Conservation (phyloP, 2,329 filamentous ascomycete species). For the Sporothrix curviconia region DNA sequence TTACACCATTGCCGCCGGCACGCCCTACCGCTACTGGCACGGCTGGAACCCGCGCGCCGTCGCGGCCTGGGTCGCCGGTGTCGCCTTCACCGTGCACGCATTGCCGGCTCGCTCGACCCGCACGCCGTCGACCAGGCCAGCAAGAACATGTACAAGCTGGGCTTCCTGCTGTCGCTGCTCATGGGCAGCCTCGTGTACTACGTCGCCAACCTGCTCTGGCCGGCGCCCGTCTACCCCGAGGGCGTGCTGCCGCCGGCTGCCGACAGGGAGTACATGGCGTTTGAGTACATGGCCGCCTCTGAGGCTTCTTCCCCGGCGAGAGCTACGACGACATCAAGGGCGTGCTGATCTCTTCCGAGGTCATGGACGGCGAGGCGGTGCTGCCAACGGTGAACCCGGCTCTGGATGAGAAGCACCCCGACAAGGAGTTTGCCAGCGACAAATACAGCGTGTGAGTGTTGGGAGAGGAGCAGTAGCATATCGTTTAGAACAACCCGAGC, state of each 20-base stretch:
- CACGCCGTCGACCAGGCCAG: constrained; percentile 25
- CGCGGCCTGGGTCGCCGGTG: constrained; percentile 72
- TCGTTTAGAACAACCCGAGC: too few relatives aligned
- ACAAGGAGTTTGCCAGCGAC: constrained; percentile 1
- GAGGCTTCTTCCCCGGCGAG: constrained; percentile 13
- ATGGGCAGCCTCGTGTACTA: constrained; percentile 25
- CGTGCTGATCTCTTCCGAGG: constrained; percentile 1
- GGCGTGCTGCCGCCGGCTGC: neutral
- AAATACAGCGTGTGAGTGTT: constrained; percentile 1
- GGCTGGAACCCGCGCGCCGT: constrained; percentile 84
- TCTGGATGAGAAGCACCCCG: neutral
- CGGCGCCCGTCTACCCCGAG: constrained; percentile 12
- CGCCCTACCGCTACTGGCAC: constrained; percentile 66
- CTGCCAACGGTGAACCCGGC: neutral
- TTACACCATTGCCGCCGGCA: constrained; percentile 61
- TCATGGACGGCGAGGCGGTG: constrained; percentile 1
- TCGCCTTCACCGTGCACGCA: constrained; percentile 90
- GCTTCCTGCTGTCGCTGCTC: constrained; percentile 28
- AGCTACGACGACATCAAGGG: constrained; percentile 9
- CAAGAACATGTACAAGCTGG: constrained; percentile 28
- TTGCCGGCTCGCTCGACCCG: constrained; percentile 70
- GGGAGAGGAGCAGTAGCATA: too few relatives aligned
- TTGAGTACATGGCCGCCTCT: constrained; percentile 7
- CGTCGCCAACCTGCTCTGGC: constrained; percentile 19
- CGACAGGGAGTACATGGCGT: neutral